phyloP scores from a whole-genome alignment of 352 stramenopile species.

The Elongisporangium prolatum region DNA sequence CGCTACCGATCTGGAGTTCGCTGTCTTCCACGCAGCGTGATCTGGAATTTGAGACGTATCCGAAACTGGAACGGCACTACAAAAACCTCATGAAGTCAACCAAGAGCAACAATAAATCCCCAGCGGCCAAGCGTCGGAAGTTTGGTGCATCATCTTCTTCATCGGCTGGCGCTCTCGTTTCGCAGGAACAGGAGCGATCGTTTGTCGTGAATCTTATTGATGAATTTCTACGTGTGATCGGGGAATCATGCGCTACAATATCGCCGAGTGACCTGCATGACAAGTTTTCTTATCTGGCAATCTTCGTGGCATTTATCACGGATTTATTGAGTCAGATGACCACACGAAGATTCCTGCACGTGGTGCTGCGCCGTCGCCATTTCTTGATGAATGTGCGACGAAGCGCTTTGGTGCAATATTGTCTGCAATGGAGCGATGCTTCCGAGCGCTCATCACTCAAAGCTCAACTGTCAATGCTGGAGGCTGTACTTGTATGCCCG shows the following conservation, averaged over 20 bases:
- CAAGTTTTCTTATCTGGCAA: constrained; percentile 34
- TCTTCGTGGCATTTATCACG: constrained; percentile 75
- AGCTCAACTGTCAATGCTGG: constrained; percentile 63
- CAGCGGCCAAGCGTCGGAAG: constrained; percentile 6
- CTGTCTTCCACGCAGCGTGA: constrained; percentile 52
- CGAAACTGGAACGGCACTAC: constrained; percentile 68
- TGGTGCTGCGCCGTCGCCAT: constrained; percentile 62
- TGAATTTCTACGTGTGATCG: constrained; percentile 8
- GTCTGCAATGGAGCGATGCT: constrained; percentile 25
- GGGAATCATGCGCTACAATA: background rate
- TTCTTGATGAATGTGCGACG: constrained; percentile 34
- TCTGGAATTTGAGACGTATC: constrained; percentile 58
- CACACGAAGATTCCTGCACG: constrained; percentile 85
- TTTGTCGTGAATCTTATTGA: constrained; percentile 34
- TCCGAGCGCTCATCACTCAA: constrained; percentile 39
- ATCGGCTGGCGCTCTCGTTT: background rate
- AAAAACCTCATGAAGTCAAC: constrained; percentile 23
- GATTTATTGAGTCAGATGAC: constrained; percentile 86
- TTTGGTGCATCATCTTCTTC: constrained; percentile 1
- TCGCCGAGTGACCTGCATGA: constrained; percentile 6
- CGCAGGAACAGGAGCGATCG: constrained; percentile 14
- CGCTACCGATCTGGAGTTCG: constrained; percentile 54
- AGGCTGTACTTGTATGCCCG: constrained; percentile 65
- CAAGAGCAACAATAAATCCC: constrained; percentile 7
- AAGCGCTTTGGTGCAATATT: constrained; percentile 34